phyloP scores from a whole-genome alignment of 2,329 filamentous ascomycete genomes.

The Hymenoscyphus linearis region DNA sequence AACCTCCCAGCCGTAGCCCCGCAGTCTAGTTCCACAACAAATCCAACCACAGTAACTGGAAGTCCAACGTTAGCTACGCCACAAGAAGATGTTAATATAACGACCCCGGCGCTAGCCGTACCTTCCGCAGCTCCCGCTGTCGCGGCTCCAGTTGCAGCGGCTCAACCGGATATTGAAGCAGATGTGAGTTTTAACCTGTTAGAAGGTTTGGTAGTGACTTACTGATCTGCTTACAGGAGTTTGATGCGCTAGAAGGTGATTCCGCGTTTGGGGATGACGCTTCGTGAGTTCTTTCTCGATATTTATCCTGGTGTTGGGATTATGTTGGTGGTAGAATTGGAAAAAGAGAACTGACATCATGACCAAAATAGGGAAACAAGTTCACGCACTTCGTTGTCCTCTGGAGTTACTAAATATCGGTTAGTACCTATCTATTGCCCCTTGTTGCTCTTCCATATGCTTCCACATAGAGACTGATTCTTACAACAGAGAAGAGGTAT shows the following conservation, averaged over 20 bases:
- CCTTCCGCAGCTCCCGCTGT: background rate
- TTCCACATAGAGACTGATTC: background rate
- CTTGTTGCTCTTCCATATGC: background rate
- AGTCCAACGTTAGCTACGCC: background rate
- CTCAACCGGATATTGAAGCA: constrained; percentile 1
- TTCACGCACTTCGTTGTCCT: constrained; percentile 6
- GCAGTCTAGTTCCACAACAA: background rate
- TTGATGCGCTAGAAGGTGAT: constrained; percentile 6
- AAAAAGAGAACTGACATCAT: no score
- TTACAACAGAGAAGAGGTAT: constrained; percentile 11
- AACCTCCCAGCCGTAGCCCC: background rate
- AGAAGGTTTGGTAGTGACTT: background rate
- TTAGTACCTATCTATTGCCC: background rate
- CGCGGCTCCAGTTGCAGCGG: background rate
- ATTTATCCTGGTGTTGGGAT: background rate
- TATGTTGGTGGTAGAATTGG: background rate
- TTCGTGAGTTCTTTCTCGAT: constrained; percentile 2
- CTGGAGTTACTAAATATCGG: constrained; percentile 11
- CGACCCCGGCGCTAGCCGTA: background rate
- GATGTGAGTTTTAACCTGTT: background rate
- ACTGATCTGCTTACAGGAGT: constrained; percentile 1
- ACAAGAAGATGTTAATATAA: background rate
- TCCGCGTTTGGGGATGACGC: constrained; percentile 11
- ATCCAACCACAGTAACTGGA: background rate
- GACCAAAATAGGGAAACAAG: background rate